Conservation (phyloP, 2,329 filamentous ascomycete genomes). For the Corynespora cassiicola region DNA sequence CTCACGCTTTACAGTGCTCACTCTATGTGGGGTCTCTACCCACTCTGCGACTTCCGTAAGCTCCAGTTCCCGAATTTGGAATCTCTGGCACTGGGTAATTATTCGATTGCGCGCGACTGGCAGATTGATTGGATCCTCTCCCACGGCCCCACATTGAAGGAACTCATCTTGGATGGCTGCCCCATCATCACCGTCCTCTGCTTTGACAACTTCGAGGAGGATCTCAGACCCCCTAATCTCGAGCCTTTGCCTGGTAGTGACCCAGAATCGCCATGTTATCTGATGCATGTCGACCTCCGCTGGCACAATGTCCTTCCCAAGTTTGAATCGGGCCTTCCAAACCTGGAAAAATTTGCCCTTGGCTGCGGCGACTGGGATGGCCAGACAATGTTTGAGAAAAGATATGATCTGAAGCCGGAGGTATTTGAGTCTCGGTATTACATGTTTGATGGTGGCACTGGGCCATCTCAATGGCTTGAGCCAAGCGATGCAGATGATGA, state of each 20-base stretch:
- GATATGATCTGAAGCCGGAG: slow-evolving; percentile 6
- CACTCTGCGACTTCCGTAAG: slow-evolving; percentile 44
- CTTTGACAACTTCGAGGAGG: slow-evolving; percentile 6
- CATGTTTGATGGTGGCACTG: no score
- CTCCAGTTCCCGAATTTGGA: slow-evolving; percentile 50
- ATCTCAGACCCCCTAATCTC: slow-evolving; percentile 6
- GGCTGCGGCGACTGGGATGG: slow-evolving; percentile 7
- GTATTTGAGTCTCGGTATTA: slow-evolving; percentile 5
- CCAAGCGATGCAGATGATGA: no score
- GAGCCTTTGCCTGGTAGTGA: not conserved
- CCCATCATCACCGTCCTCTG: slow-evolving; percentile 33
- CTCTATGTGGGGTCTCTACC: slow-evolving; percentile 49
- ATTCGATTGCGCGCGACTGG: slow-evolving; percentile 52
- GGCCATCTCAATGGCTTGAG: no score
- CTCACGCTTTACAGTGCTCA: slow-evolving; percentile 46
- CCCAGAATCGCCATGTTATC: not conserved
- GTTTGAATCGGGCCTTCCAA: slow-evolving; percentile 10
- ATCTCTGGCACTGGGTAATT: slow-evolving; percentile 49
- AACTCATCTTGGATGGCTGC: slow-evolving; percentile 54
- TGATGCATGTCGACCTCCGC: slow-evolving; percentile 12
- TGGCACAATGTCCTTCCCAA: slow-evolving; percentile 17
- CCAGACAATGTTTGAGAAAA: slow-evolving; percentile 12
- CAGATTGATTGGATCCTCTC: slow-evolving; percentile 56
- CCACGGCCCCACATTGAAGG: slow-evolving; percentile 46
- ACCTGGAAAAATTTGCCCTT: slow-evolving; percentile 14